Conservation (phyloP, 192 early-diverging fungal species). For the Coemansia sp. region DNA sequence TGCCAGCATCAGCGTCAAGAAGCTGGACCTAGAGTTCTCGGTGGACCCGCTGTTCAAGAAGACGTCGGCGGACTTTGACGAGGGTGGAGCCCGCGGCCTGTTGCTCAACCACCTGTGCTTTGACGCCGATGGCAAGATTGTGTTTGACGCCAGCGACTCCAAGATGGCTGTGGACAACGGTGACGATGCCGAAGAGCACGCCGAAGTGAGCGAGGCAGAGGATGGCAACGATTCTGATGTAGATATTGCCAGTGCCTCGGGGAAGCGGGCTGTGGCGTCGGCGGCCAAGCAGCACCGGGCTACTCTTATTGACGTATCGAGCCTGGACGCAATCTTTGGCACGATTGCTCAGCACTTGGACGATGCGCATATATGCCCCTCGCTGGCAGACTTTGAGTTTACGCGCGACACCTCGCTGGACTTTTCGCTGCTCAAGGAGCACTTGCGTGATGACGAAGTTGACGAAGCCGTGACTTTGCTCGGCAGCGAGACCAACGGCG, state of each 20-base stretch:
- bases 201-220: constrained; percentile 17
- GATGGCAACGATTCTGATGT: constrained; percentile 20
- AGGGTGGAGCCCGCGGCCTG: constrained; percentile 91
- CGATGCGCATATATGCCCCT: constrained; percentile 66
- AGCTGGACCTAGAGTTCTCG: constrained; percentile 88
- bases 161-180: constrained; percentile 49
- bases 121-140: constrained; percentile 80
- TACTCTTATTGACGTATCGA: constrained; percentile 41
- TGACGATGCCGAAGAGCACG: constrained; percentile 56
- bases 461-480: constrained; percentile 17
- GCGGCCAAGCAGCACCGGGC: constrained; percentile 29
- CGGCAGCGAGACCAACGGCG: constrained; percentile 22
- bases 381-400: constrained; percentile 72
- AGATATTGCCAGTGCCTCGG: not conserved
- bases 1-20: constrained; percentile 75
- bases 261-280: not conserved
- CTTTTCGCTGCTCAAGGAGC: constrained; percentile 60
- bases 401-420: constrained; percentile 62
- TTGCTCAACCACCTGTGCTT: constrained; percentile 87
- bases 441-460: constrained; percentile 58
- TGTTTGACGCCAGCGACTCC: constrained; percentile 94
- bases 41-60: constrained; percentile 98
- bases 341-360: constrained; percentile 37
- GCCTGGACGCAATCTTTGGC: constrained; percentile 37
- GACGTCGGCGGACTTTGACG: constrained; percentile 97